Evolutionary conservation across 2,329 filamentous ascomycete genomes (phyloP).

Genomic region (Pseudocercospora fuligena): DNA sequence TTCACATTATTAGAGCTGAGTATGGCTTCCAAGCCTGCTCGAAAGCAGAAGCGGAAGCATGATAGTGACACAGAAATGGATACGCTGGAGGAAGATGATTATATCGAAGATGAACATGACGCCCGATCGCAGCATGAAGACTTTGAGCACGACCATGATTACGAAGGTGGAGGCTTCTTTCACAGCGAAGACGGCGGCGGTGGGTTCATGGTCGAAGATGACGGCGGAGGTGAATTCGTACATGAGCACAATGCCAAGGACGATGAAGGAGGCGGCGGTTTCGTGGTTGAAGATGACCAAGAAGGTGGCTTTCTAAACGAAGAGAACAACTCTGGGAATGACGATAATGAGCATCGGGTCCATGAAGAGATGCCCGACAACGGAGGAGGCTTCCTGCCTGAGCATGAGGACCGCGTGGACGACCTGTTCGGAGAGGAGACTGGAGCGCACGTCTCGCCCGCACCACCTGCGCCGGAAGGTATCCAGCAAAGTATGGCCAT

Average conservation of each 20-base stretch:
- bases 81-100: neutral
- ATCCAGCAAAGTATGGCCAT: neutral
- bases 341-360: neutral
- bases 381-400: constrained; percentile 28
- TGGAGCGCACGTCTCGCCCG: constrained; percentile 7
- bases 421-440: constrained; percentile 13
- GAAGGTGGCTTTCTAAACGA: neutral
- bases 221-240: constrained; percentile 43
- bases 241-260: constrained; percentile 35
- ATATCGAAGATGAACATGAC: constrained; percentile 5
- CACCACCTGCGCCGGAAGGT: neutral
- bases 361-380: constrained; percentile 35
- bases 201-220: constrained; percentile 24
- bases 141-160: constrained; percentile 12
- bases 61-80: constrained; percentile 15
- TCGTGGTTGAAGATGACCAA: constrained; percentile 9
- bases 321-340: neutral
- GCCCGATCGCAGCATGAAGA: constrained; percentile 17
- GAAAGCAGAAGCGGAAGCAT: constrained; percentile 11
- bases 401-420: constrained; percentile 19
- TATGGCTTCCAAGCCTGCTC: neutral
- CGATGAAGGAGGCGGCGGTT: constrained; percentile 35
- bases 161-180: neutral
- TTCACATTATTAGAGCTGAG: constrained; percentile 29
- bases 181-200: constrained; percentile 29